Percentiles rank a stretch among this genome's conserved stretches.
phyloP scores from a whole-genome alignment of 169 alveolate species.

The Cryptosporidium meleagridis region DNA sequence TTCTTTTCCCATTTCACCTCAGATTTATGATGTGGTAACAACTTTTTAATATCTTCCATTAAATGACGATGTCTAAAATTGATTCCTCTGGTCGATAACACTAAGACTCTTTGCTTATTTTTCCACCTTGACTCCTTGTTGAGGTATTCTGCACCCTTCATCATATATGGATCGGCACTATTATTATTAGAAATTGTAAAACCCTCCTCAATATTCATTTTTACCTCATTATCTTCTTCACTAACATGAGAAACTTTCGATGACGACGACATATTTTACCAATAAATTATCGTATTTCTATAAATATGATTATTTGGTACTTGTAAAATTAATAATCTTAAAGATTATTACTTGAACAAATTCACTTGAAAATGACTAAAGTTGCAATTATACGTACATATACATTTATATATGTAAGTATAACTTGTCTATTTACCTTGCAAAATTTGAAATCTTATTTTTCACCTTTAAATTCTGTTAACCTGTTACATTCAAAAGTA shows the following conservation, averaged over 20 bases:
- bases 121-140: slow-evolving; percentile 90
- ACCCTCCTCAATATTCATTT: slow-evolving; percentile 2
- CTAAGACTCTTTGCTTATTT: slow-evolving; percentile 94
- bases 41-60: slow-evolving; percentile 91
- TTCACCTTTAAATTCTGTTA: neutral
- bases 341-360: too few species aligned
- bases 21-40: slow-evolving; percentile 97
- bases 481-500: neutral
- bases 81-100: slow-evolving; percentile 94
- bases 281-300: too few species aligned
- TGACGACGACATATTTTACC: neutral
- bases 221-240: neutral
- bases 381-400: neutral
- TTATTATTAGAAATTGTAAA: neutral
- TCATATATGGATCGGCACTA: slow-evolving; percentile 84
- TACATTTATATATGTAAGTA: neutral
- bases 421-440: neutral
- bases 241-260: neutral
- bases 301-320: too few species aligned
- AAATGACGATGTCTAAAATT: slow-evolving; percentile 92
- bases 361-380: neutral
- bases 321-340: too few species aligned
- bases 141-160: slow-evolving; percentile 87
- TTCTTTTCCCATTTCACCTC: slow-evolving; percentile 93
- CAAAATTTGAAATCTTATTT: too few species aligned